Evolutionary conservation across 768 basidiomycete genomes (phyloP).

Genomic region (Coprinopsis cinerea): DNA sequence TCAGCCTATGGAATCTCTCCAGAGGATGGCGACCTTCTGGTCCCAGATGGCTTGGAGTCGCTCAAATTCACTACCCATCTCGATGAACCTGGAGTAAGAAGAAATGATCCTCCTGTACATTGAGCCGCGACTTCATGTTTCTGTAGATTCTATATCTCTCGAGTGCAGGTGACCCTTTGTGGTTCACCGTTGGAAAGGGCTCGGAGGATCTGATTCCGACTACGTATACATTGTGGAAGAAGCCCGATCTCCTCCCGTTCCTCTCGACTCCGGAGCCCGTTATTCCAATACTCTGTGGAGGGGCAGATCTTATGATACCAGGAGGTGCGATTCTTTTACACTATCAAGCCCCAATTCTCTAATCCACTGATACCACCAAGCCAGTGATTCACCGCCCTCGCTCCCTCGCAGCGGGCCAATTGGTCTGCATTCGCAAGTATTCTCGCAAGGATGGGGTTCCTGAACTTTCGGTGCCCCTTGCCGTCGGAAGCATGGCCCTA

Average conservation of each 20-base stretch:
- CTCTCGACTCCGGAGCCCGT: conserved; percentile 69
- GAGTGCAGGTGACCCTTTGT: conserved; percentile 63
- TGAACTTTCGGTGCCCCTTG: conserved; percentile 54
- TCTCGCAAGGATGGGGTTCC: conserved; percentile 25
- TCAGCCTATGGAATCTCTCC: conserved; percentile 38
- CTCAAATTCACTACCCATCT: conserved; percentile 64
- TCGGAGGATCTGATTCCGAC: conserved; percentile 70
- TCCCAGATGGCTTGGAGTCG: conserved; percentile 67
- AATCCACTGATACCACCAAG: conserved; percentile 15
- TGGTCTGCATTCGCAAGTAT: conserved; percentile 60
- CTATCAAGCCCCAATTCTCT: background rate
- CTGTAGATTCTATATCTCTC: conserved; percentile 54
- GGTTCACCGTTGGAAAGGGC: conserved; percentile 71
- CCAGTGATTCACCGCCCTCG: conserved; percentile 55
- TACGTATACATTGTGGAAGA: conserved; percentile 78
- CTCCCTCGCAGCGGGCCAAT: conserved; percentile 36
- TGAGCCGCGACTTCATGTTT: background rate
- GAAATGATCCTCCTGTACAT: conserved; percentile 1
- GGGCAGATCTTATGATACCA: conserved; percentile 88
- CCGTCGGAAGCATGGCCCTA: conserved; percentile 68
- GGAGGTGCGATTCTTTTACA: conserved; percentile 47
- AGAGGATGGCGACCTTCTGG: conserved; percentile 62
- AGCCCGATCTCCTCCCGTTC: conserved; percentile 57
- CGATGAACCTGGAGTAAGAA: conserved; percentile 58
- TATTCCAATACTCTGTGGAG: conserved; percentile 63